These are phyloP conservation scores for Wallemia ichthyophaga DNA, from an alignment of 1,284 basidiomycete species.

Conservation along the genomic window DNA sequence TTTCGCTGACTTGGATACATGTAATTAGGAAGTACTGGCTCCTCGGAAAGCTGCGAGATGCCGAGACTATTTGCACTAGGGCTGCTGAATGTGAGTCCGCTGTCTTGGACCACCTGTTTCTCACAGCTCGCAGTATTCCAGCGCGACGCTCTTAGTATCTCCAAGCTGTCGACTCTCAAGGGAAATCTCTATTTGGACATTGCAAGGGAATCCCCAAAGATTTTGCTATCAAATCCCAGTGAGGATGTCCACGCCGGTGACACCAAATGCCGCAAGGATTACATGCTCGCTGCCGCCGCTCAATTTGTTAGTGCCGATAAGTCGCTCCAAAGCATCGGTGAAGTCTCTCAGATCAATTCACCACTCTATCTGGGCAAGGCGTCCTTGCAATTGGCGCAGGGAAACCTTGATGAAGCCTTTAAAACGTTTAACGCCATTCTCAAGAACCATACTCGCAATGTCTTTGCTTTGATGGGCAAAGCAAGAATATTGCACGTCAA, in stretches of 20 bases:
- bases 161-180: slow-evolving; percentile 40
- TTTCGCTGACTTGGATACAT: neutral
- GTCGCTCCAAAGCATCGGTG: neutral
- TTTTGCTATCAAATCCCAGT: slow-evolving; percentile 29
- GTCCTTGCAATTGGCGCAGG: slow-evolving; percentile 46
- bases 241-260: slow-evolving; percentile 34
- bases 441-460: slow-evolving; percentile 40
- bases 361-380: slow-evolving; percentile 20
- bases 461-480: slow-evolving; percentile 51
- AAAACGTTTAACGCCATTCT: slow-evolving; percentile 57
- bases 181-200: slow-evolving; percentile 52
- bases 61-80: slow-evolving; percentile 13
- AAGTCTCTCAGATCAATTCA: neutral
- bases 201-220: slow-evolving; percentile 49
- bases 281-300: slow-evolving; percentile 2
- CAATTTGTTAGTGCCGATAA: slow-evolving; percentile 15
- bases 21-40: neutral
- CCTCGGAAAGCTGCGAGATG: slow-evolving; percentile 10
- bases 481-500: slow-evolving; percentile 53
- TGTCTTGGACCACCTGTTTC: no score
- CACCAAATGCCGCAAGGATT: slow-evolving; percentile 14
- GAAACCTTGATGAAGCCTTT: slow-evolving; percentile 44
- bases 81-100: slow-evolving; percentile 15
- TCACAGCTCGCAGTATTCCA: slow-evolving; percentile 7
- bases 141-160: slow-evolving; percentile 17